Conservation (phyloP, 108 stramenopile species). For the Fistulifera solaris region DNA sequence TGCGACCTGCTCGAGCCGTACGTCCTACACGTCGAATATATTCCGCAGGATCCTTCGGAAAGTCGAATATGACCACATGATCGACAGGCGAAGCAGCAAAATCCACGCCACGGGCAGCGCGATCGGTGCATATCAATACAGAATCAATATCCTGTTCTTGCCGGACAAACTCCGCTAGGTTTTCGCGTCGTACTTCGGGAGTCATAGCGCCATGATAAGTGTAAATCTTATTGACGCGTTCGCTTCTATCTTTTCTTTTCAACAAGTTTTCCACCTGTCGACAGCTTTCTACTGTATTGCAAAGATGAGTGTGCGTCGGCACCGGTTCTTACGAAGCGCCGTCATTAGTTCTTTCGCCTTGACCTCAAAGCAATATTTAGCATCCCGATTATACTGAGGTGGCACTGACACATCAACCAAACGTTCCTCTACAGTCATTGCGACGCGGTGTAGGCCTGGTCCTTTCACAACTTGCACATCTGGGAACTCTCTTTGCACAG, state of each 20-base stretch:
- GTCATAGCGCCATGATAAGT: conserved; percentile 88
- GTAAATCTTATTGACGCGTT: conserved; percentile 35
- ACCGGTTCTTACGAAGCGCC: conserved; percentile 53
- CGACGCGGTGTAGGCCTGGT: conserved; percentile 87
- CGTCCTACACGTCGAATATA: conserved; percentile 88
- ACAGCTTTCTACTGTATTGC: conserved; percentile 93
- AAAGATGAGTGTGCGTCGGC: conserved; percentile 85
- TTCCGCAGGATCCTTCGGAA: conserved; percentile 90
- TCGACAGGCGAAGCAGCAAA: conserved; percentile 80
- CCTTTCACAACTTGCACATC: conserved; percentile 54
- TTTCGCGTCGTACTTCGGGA: conserved; percentile 45
- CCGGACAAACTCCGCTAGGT: conserved; percentile 47
- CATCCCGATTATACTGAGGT: conserved; percentile 40
- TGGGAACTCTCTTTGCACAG: conserved; percentile 72
- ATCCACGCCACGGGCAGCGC: conserved; percentile 91
- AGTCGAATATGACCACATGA: conserved; percentile 92
- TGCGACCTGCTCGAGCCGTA: conserved; percentile 87
- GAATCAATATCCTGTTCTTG: conserved; percentile 35
- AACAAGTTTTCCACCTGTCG: conserved; percentile 87
- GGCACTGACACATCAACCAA: conserved; percentile 86
- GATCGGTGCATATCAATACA: conserved; percentile 92
- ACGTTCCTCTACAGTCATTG: conserved; percentile 56
- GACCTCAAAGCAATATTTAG: conserved; percentile 60
- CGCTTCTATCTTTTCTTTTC: conserved; percentile 65
- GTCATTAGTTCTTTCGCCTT: conserved; percentile 80